Evolutionary conservation across 495 filamentous ascomycete genomes (phyloP).

Genomic region (Lepidopterella palustris): DNA sequence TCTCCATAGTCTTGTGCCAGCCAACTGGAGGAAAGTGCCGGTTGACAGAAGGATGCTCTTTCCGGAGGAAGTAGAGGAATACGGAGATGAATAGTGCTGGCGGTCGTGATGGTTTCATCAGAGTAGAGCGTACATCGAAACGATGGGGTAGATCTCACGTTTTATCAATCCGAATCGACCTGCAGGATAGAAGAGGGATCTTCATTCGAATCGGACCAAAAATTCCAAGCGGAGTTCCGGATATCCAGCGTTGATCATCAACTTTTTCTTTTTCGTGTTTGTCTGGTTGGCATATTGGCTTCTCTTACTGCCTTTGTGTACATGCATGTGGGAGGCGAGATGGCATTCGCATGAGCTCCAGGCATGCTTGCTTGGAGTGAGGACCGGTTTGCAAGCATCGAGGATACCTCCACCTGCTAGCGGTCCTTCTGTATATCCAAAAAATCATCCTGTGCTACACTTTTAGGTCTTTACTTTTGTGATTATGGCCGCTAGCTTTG

Average conservation of each 20-base stretch:
- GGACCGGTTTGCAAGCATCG: slow-evolving; percentile 29
- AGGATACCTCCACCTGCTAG: slow-evolving; percentile 29
- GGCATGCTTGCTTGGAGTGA: slow-evolving; percentile 23
- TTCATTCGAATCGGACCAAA: slow-evolving; percentile 33
- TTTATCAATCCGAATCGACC: slow-evolving; percentile 24
- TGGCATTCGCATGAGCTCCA: slow-evolving; percentile 30
- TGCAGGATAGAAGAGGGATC: slow-evolving; percentile 44
- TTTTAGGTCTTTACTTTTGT: neutral
- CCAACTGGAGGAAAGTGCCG: slow-evolving; percentile 97
- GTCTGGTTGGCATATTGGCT: slow-evolving; percentile 19
- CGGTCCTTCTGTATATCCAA: slow-evolving; percentile 26
- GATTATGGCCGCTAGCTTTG: neutral
- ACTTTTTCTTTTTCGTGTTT: slow-evolving; percentile 18
- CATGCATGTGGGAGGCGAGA: slow-evolving; percentile 33
- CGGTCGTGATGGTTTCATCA: slow-evolving; percentile 15
- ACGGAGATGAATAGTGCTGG: slow-evolving; percentile 6
- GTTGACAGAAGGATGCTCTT: slow-evolving; percentile 97
- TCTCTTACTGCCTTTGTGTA: slow-evolving; percentile 21
- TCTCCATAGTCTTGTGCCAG: slow-evolving; percentile 94
- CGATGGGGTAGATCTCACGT: slow-evolving; percentile 27
- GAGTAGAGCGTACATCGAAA: slow-evolving; percentile 23
- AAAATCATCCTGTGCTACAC: slow-evolving; percentile 9
- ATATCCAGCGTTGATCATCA: slow-evolving; percentile 63
- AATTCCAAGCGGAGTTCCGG: slow-evolving; percentile 60
- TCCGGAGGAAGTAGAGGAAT: slow-evolving; percentile 89